These are phyloP conservation scores for Solanum peruvianum DNA, from an alignment of 257 asterid genomes.

Conservation along the genomic window DNA sequence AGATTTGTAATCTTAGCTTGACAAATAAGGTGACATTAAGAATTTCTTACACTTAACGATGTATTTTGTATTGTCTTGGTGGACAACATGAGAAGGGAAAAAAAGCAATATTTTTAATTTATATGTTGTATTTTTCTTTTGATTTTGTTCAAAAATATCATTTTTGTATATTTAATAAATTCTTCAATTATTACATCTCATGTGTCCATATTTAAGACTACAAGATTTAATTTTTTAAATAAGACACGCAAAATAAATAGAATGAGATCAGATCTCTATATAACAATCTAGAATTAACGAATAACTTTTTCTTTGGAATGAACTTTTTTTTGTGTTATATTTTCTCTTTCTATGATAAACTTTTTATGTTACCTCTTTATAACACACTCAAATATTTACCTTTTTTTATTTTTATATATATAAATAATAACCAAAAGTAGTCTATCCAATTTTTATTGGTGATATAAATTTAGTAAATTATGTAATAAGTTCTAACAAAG, in stretches of 20 bases:
- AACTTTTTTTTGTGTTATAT: neutral
- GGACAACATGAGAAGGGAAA: neutral
- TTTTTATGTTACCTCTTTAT: neutral
- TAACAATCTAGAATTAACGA: neutral
- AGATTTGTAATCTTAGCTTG: neutral
- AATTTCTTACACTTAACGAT: neutral
- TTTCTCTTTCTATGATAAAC: too few relatives aligned
- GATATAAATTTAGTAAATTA: neutral
- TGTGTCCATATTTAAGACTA: neutral
- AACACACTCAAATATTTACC: neutral
- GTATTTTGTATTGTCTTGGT: neutral
- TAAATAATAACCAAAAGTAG: too few relatives aligned
- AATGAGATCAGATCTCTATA: neutral
- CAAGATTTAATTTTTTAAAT: neutral
- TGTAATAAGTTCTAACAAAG: neutral
- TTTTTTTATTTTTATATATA: too few relatives aligned
- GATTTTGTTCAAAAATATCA: neutral
- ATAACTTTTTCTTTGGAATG: neutral
- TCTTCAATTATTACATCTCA: neutral
- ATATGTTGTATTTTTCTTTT: neutral
- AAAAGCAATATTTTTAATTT: neutral
- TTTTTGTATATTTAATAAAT: neutral
- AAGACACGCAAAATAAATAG: neutral
- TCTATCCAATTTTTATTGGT: neutral
- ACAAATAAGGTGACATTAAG: neutral